These are phyloP conservation scores for Emmonsiellopsis sp. DNA, from an alignment of 2,329 filamentous ascomycete genomes.

Conservation along the genomic window DNA sequence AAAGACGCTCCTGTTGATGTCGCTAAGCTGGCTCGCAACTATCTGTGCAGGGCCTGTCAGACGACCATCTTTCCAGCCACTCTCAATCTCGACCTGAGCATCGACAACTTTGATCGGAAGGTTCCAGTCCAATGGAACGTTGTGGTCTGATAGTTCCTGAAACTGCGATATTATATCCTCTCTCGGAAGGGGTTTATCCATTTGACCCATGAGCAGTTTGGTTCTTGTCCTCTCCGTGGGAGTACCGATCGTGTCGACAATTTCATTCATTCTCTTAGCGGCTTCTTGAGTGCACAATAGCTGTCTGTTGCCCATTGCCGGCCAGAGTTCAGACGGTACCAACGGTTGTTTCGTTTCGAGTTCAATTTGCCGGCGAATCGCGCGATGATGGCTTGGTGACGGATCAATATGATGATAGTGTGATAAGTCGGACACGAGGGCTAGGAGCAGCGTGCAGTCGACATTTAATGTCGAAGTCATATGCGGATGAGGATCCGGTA, in stretches of 20 bases:
- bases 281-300: constrained; percentile 62
- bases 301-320: constrained; percentile 45
- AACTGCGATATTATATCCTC: constrained; percentile 28
- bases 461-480: constrained; percentile 39
- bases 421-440: constrained; percentile 64
- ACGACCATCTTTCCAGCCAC: constrained; percentile 23
- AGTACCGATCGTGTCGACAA: constrained; percentile 56
- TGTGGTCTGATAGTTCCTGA: constrained; percentile 44
- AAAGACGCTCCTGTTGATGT: constrained; percentile 62
- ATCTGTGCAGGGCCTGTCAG: constrained; percentile 38
- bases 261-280: constrained; percentile 56
- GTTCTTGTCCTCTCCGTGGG: constrained; percentile 52
- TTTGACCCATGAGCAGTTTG: constrained; percentile 48
- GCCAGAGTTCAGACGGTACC: constrained; percentile 53
- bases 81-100: constrained; percentile 34
- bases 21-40: constrained; percentile 43
- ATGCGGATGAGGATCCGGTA: constrained; percentile 32
- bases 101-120: constrained; percentile 53
- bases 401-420: constrained; percentile 42
- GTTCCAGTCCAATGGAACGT: constrained; percentile 44
- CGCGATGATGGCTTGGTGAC: constrained; percentile 47
- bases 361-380: constrained; percentile 56
- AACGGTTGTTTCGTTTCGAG: constrained; percentile 55
- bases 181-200: constrained; percentile 22
- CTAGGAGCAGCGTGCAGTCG: constrained; percentile 58